Evolutionary conservation across 495 filamentous ascomycete genomes (phyloP), one percentile per base, ranked within the genome.

Genomic region (Articulospora tetracladia): DNA sequence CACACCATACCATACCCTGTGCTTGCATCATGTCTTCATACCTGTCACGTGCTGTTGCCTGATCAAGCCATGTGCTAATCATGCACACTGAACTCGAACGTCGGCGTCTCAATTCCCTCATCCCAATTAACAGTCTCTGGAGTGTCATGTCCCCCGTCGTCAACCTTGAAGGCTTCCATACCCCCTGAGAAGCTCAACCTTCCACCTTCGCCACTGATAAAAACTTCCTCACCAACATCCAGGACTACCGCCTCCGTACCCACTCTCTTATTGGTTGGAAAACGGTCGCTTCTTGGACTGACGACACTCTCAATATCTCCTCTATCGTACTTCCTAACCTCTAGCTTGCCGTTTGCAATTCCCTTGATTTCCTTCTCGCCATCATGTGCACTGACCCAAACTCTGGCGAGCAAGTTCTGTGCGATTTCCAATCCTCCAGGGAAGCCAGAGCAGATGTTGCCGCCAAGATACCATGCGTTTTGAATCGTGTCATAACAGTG

Each of bases 321-420:
- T 1, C 64, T 51, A 0, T 63, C 58, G 65, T 71, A 83, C 34
- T 73, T 76, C 49, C 70, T 67, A 12, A 74, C 82, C 57, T 72
- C 74, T 1, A 84, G 68, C 63, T 79, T 72, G 30, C 67, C 69
- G 22, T 78, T 81, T 1, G 73, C 76, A 10, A 85, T 23, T 0
- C 86, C 86, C 1, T 68, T 73, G 41, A 79, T 77, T 20, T 80
- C 72, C 63, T 88, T 90, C 19, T 81, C 81, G 15, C 81, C 85
- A 63, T 89, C 86, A 58, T 90, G 87, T 1, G 87, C 83, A 56
- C 79, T 76, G 23, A 89, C 78, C 87, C 87, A 89, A 4, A 73
- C 68, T 51, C 73, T 74, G 2, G 86, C 81, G 30, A 73, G 73
- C 3, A 86, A 66, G 23, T 74, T 77, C 7, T 69, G 68, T 1